Conservation (phyloP, 1,284 basidiomycete species). For the Kwoniella shivajii region DNA sequence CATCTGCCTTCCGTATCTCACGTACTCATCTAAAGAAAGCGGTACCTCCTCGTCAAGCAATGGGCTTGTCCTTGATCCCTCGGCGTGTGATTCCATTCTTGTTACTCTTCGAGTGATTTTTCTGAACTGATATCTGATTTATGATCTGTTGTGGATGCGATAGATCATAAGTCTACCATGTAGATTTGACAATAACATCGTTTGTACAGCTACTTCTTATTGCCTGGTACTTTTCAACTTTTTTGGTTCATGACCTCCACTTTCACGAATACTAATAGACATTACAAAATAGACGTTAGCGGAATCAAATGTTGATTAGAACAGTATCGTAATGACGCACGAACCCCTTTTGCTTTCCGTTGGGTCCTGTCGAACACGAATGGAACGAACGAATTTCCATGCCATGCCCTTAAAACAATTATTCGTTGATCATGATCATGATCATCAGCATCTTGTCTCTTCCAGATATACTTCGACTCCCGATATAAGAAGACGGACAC, state of each 20-base stretch:
- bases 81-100: not conserved
- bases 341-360: slow-evolving; percentile 3
- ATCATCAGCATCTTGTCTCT: not conserved
- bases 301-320: not conserved
- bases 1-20: slow-evolving; percentile 95
- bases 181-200: too few species aligned
- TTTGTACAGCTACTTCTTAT: too few species aligned
- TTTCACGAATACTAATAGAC: not conserved
- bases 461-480: not conserved
- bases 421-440: too few species aligned
- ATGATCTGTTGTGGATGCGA: too few species aligned
- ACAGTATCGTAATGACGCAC: not conserved
- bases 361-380: too few species aligned
- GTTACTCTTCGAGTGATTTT: too few species aligned
- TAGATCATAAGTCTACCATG: too few species aligned
- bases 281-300: not conserved
- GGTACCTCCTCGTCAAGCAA: slow-evolving; percentile 15
- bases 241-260: slow-evolving; percentile 3
- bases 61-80: not conserved
- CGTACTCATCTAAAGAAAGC: slow-evolving; percentile 67
- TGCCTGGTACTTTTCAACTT: too few species aligned
- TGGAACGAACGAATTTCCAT: too few species aligned
- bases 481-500: not conserved
- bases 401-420: too few species aligned
- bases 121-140: too few species aligned